Evolutionary conservation across 495 filamentous ascomycete genomes (phyloP).

Genomic region (Penicillium desertorum): DNA sequence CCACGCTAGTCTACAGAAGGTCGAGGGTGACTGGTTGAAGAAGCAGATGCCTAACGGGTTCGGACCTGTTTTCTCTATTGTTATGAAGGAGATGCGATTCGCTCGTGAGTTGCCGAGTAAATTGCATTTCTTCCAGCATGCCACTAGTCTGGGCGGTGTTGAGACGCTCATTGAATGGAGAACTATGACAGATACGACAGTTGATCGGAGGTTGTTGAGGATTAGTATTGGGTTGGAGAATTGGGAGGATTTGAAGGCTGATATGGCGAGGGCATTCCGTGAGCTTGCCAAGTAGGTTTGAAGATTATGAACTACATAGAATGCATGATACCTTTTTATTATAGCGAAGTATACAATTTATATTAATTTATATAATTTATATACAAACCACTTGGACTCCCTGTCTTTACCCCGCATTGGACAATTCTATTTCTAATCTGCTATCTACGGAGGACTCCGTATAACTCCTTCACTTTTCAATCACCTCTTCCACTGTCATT

Average conservation of each 20-base stretch:
- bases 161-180: constrained; percentile 77
- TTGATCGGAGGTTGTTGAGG: constrained; percentile 72
- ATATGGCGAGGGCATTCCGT: constrained; percentile 67
- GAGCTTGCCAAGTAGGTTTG: constrained; percentile 21
- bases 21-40: constrained; percentile 67
- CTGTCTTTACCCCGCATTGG: constrained; percentile 10
- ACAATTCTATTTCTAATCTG: constrained; percentile 3
- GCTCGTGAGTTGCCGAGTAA: constrained; percentile 73
- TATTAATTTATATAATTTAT: no score
- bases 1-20: constrained; percentile 74
- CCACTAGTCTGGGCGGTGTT: constrained; percentile 88
- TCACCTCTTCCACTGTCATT: background rate
- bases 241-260: constrained; percentile 78
- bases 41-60: constrained; percentile 92
- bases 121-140: constrained; percentile 85
- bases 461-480: background rate
- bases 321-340: background rate
- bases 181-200: constrained; percentile 74
- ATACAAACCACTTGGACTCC: no score
- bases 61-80: constrained; percentile 82
- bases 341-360: no score
- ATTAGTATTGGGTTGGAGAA: constrained; percentile 85
- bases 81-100: constrained; percentile 55
- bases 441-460: background rate
- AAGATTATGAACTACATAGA: background rate